Evolutionary conservation across 2,329 filamentous ascomycete species (phyloP), one percentile per base, ranked within the genome.

Genomic region (Diplodia mutila): DNA sequence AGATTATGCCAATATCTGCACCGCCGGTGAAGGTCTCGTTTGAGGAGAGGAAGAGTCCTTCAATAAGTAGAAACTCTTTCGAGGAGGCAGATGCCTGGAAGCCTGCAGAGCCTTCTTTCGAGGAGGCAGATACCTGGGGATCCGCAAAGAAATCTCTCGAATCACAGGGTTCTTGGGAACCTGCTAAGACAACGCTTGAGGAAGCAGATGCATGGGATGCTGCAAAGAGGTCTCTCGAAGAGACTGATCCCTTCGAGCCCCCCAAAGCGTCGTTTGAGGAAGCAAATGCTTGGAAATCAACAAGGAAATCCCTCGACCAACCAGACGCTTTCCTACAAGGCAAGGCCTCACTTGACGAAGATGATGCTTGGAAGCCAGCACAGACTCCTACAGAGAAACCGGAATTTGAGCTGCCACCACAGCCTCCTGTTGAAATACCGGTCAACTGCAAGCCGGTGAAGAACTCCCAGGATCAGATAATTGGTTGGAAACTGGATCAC

Each of bases 271-370:
- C 59, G 14, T 18, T 37, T 7, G 59, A 63, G n/a, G 59, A 63
- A 37, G 25, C 42, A 37, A 14, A 63, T 23, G 46, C 42, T n/a
- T 63, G 59, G 59, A 18, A 63, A 27, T 42, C 59, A 59, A 32
- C 37, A 6, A 46, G 32, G 14, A 46, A 29, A 23, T 59, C 54
- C 14, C 11, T 55, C 42, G 42, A 52, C 4, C 21, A 52, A 52
- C 21, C 23, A 27, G 49, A 27, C 25, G 11, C 12, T 52, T 52
- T 12, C 21, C 11, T 14, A 14, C 25, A 25, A 12, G 49, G 18
- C 16, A 59, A 34, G 23, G 18, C 37, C 4, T 59, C 54, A 11
- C 14, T 59, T 3, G 54, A 59, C n/a, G 34, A 59, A 59, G 23
- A 12, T 25, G 37, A 59, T 18, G 37, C 34, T 16, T 59, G 54